Evolutionary conservation across 2,329 filamentous ascomycete species (phyloP).

Genomic region (Chalaropsis ovoidea): DNA sequence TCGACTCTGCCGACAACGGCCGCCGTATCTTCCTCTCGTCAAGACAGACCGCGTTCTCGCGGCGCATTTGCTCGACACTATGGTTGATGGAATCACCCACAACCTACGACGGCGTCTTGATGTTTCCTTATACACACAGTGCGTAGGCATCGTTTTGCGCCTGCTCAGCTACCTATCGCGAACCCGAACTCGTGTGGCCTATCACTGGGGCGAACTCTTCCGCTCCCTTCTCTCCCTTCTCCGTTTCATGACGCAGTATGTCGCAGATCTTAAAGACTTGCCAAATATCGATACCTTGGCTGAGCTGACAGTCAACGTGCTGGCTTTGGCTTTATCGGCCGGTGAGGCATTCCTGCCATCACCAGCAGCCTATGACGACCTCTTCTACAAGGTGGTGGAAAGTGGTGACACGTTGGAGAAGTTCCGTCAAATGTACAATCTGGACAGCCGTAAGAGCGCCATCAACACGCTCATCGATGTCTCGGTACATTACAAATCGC

Average conservation of each 20-base stretch:
- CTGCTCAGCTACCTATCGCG: constrained; percentile 75
- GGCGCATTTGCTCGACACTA: constrained; percentile 69
- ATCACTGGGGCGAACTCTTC: constrained; percentile 96
- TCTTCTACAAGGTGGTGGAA: constrained; percentile 98
- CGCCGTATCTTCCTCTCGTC: constrained; percentile 70
- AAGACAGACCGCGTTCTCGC: constrained; percentile 63
- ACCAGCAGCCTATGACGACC: constrained; percentile 79
- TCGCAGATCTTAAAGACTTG: constrained; percentile 60
- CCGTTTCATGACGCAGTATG: constrained; percentile 82
- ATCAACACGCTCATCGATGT: constrained; percentile 79
- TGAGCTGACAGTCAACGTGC: constrained; percentile 66
- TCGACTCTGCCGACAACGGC: constrained; percentile 78
- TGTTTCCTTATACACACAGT: constrained; percentile 71
- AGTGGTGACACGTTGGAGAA: constrained; percentile 70
- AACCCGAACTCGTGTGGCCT: constrained; percentile 67
- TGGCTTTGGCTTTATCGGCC: constrained; percentile 72
- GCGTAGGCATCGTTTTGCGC: constrained; percentile 70
- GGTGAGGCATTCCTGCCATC: constrained; percentile 88
- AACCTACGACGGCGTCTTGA: constrained; percentile 76
- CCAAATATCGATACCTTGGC: constrained; percentile 63
- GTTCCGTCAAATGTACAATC: constrained; percentile 67
- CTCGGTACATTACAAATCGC: constrained; percentile 73
- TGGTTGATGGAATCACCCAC: constrained; percentile 87
- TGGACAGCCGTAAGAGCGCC: constrained; percentile 53
- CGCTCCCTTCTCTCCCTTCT: constrained; percentile 77